Conservation (phyloP, 805 yeast genomes). For the Wickerhamomyces hampshirensis region DNA sequence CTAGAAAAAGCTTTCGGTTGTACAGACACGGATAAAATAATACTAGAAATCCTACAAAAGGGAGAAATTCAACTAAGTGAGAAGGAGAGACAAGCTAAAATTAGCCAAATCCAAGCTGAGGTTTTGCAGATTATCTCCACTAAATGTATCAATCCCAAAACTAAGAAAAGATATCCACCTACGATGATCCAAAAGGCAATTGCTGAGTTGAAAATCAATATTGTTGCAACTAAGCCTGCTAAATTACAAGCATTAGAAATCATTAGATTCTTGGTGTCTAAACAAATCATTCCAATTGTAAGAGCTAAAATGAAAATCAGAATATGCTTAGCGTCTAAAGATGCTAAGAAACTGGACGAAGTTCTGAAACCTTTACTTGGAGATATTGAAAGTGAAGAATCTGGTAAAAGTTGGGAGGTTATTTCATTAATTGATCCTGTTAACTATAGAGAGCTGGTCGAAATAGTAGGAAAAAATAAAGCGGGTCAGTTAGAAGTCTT, state of each 20-base stretch:
- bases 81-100: slow-evolving; percentile 79
- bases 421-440: slow-evolving; percentile 83
- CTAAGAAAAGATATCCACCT: slow-evolving; percentile 90
- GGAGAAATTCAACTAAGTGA: slow-evolving; percentile 96
- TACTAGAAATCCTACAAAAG: slow-evolving; percentile 75
- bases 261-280: slow-evolving; percentile 66
- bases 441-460: slow-evolving; percentile 65
- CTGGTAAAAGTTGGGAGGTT: slow-evolving; percentile 46
- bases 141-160: slow-evolving; percentile 86
- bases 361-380: slow-evolving; percentile 38
- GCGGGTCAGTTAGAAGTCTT: slow-evolving; percentile 76
- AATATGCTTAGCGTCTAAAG: slow-evolving; percentile 51
- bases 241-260: slow-evolving; percentile 92
- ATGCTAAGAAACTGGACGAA: slow-evolving; percentile 40
- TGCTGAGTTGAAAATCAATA: slow-evolving; percentile 71
- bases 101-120: slow-evolving; percentile 72
- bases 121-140: slow-evolving; percentile 79
- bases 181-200: slow-evolving; percentile 89
- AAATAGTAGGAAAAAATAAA: slow-evolving; percentile 43
- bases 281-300: slow-evolving; percentile 87
- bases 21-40: slow-evolving; percentile 67
- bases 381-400: slow-evolving; percentile 37
- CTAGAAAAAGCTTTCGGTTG: slow-evolving; percentile 68
- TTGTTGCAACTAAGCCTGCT: slow-evolving; percentile 67
- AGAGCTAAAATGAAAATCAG: slow-evolving; percentile 91